Base-by-base conservation (phyloP, 257 asterid genomes). In the Petunia axillaris region DNA sequence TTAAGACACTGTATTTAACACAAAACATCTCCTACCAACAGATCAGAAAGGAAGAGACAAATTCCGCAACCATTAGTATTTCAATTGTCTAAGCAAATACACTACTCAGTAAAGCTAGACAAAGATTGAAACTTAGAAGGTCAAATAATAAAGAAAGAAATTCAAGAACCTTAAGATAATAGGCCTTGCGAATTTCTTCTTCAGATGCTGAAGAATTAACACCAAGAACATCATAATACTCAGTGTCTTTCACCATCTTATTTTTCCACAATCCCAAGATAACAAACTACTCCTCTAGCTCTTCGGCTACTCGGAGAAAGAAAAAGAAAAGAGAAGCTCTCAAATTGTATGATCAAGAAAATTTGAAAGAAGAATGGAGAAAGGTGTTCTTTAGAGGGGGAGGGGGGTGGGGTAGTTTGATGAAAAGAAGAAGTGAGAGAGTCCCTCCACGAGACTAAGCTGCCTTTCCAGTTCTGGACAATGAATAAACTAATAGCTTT, bases 161-260 rank as follows among this genome's bases (percentile, higher is more conserved):
- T 50, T 2, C 0, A 36, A 50, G 8, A 40, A 94, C 98, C 99
- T 93, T 95, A n/a, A 91, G 89, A 83, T 93, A 95, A 80, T 92
- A 95, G 16, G 97, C 98, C 87, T 91, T 93, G 82, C 93, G 91
- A 81, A 95, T 91, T 62, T 95, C 95, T 68, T 87, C 95, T 82
- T 90, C 98, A 0, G 98, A 86, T 14, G 98, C 97, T n/a, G 85
- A 83, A 35, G 98, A 89, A 53, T 67, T 76, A 60, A 95, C 89
- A 11, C 93, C 97, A 80, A 93, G 90, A 83, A 92, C 67, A 73
- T 95, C 99, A 81, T 95, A 91, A 53, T 84, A 95, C 75, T 93
- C 98, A 3, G 97, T 93, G 77, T 95, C 99, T 87, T 93, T 95
- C 77, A 89, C 97, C 99, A 95, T 95, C 75, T 71, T 25, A 41